Evolutionary conservation across 2,329 filamentous ascomycete genomes (phyloP), one percentile per base, ranked within the genome.

Genomic region (Hirsutella rhossiliensis): DNA sequence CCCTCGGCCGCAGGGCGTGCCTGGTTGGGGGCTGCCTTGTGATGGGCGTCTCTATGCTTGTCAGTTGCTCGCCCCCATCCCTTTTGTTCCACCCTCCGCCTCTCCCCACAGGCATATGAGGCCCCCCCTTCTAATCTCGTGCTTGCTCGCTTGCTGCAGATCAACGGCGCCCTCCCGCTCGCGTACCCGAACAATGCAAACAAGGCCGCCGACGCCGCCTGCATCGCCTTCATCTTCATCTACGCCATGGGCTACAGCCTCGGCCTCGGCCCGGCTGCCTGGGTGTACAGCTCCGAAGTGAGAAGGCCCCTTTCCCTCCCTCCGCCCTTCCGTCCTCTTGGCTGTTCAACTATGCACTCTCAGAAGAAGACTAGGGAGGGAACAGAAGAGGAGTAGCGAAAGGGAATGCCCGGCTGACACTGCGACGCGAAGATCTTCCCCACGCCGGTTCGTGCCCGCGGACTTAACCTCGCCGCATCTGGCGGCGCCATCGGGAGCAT

Each of bases 221-320:
- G 73, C 51, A 66, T 77, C 19, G 59, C 69, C 11, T 77, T 76
- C 52, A 71, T 78, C 36, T 78, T 78, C 53, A 59, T 78, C 38
- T 79, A 76, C 54, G 71, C 73, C 8, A 64, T 78, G 42, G 75
- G 75, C 0, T 78, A 75, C 52, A 75, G 71, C 42, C 62, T 78
- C 48, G 72, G 75, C 0, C 75, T 78, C 38, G 75, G 75, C 0
- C 72, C 75, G 0, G 68, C 72, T 1, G 65, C 73, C 0, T 79
- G 75, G 75, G 72, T 78, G 0, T 78, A 78, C 47, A 71, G 72
- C n/a, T 68, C 73, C 0, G 75, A 79, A 61, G 71, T 74, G 48
- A 20, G 57, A 41, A 27, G 17, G 2, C n/a, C 27, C 28, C 28
- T 17, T 7, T 41, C 29, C 17, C 11, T 17, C 39, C n/a, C 11